A percentile compares a stretch with the other conserved stretches of the same genome.
Conservation (phyloP, 2,329 filamentous ascomycete genomes). For the Penicillium sp. region DNA sequence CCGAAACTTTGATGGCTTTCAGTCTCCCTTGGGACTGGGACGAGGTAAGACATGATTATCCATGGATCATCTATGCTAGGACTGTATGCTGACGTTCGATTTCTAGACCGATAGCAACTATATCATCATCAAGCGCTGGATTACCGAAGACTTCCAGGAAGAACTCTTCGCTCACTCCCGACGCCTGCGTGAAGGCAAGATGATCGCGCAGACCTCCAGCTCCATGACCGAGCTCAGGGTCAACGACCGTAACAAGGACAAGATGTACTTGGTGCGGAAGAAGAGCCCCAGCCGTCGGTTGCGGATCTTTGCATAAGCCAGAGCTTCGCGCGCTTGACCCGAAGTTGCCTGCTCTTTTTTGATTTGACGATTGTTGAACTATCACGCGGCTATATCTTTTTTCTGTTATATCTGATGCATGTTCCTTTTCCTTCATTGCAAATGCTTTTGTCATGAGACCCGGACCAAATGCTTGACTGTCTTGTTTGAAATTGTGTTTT, state of each 20-base stretch:
- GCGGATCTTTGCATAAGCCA: conserved; percentile 31
- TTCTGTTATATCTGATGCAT: background rate
- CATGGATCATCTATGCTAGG: background rate
- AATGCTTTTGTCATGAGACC: conserved; percentile 6
- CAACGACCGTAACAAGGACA: conserved; percentile 44
- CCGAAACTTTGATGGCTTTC: conserved; percentile 48
- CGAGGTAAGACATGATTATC: conserved; percentile 33
- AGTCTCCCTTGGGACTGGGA: conserved; percentile 48
- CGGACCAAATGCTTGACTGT: conserved; percentile 4
- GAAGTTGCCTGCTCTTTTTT: background rate
- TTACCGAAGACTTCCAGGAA: conserved; percentile 68
- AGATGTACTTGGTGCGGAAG: conserved; percentile 47
- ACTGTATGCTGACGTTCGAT: conserved; percentile 1
- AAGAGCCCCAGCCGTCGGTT: conserved; percentile 39
- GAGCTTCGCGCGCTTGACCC: background rate
- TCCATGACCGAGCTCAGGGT: conserved; percentile 42
- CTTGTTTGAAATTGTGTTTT: conserved; percentile 11
- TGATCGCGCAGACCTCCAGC: conserved; percentile 36
- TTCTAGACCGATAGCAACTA: conserved; percentile 60
- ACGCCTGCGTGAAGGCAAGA: conserved; percentile 56
- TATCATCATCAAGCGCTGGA: conserved; percentile 70
- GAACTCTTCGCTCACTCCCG: conserved; percentile 70
- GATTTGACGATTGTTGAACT: conserved; percentile 5
- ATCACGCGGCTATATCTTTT: conserved; percentile 7
- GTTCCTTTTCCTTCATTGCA: background rate